Evolutionary conservation across 2,329 filamentous ascomycete species (phyloP), one percentile per base, ranked within the genome.

Genomic region (Exophiala alcalophila): DNA sequence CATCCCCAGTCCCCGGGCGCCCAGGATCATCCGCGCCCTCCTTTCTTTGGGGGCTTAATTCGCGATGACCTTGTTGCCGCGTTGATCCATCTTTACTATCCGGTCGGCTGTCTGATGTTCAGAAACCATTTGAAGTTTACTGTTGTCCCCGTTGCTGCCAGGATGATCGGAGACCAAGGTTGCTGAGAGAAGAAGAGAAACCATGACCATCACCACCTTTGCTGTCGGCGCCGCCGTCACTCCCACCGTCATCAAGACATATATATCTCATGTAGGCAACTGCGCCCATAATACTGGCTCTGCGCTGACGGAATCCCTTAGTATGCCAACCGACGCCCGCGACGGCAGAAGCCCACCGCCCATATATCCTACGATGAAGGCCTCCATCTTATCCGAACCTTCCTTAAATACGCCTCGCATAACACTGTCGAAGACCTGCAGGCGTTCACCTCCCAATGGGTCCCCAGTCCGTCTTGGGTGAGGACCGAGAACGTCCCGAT

Each of bases 281-380:
- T 24, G 11, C 18, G 27, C 43, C 15, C 19, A 14, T 37, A 27
- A 23, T 12, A 21, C n/a, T 8, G 10, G n/a, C 12, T 29, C 25
- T 15, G 29, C 25, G 30, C 47, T 48, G 16, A 52, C 43, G 42
- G 29, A 35, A 36, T n/a, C 7, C 25, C 41, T 41, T 59, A 92
- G 84, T 96, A 92, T 65, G 72, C 94, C 48, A 84, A 94, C 59
- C 83, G 86, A 52, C 85, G 84, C 59, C 77, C 80, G 1, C 73
- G 84, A 20, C 80, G 76, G 49, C 73, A 90, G 53, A 90, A 90
- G 51, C 91, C 91, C 1, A 94, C 87, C 1, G 85, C 86, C 1
- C 87, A 94, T 63, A 81, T 98, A 42, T 90, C 89, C 39, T 98
- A 98, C 68, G 86, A 97, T 61, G 86, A 96, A 68, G 91, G 90